Conservation (phyloP, 2,329 filamentous ascomycete species). For the Biscogniauxia mediterranea region DNA sequence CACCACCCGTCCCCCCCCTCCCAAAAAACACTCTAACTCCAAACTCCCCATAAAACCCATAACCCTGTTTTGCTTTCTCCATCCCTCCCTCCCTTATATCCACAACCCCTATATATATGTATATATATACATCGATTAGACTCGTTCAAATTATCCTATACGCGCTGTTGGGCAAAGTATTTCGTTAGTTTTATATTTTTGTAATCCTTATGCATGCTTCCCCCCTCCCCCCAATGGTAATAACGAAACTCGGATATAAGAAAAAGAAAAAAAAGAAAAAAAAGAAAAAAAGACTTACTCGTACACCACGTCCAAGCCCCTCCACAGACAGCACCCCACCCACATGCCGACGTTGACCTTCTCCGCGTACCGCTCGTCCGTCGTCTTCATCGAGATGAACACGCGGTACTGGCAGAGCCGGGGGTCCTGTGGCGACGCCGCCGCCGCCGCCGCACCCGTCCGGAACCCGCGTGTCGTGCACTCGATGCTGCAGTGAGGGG, state of each 20-base stretch:
- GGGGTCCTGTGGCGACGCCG: conserved; percentile 18
- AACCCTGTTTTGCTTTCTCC: too few relatives aligned
- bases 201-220: too few relatives aligned
- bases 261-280: too few relatives aligned
- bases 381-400: conserved; percentile 30
- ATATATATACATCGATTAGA: too few relatives aligned
- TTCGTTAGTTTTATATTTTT: conserved; percentile 12
- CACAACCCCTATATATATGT: too few relatives aligned
- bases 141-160: conserved; percentile 22
- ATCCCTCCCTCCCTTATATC: too few relatives aligned
- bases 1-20: too few relatives aligned
- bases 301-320: conserved; percentile 28
- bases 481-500: conserved; percentile 31
- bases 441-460: conserved; percentile 23
- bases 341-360: conserved; percentile 30
- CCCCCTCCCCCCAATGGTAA: too few relatives aligned
- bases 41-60: not conserved
- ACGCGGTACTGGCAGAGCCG: conserved; percentile 26
- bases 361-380: conserved; percentile 30
- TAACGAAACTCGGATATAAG: not conserved
- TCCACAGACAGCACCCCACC: conserved; percentile 31
- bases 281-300: conserved; percentile 21
- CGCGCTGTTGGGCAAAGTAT: conserved; percentile 12
- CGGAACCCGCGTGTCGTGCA: conserved; percentile 27
- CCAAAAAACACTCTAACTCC: not conserved